These are phyloP conservation scores for Trametes pubescens DNA, from an alignment of 1,284 basidiomycete genomes.

Conservation along the genomic window DNA sequence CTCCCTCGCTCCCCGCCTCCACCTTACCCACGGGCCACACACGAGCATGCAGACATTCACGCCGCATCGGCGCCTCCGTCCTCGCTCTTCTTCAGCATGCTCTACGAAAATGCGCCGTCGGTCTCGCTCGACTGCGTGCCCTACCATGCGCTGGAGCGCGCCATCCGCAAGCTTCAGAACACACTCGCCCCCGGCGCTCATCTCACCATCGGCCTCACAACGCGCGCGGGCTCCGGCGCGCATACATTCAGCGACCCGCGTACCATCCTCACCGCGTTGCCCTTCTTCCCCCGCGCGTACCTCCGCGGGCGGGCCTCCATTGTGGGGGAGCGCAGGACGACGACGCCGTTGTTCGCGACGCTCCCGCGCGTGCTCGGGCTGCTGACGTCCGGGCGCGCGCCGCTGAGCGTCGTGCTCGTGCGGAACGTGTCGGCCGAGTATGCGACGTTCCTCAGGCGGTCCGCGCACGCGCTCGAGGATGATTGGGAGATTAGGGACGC, in stretches of 20 bases:
- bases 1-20: conserved; percentile 8
- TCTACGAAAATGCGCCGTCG: conserved; percentile 20
- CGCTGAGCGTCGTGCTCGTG: conserved; percentile 48
- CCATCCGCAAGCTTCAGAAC: conserved; percentile 40
- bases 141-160: conserved; percentile 20
- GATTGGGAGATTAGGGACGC: conserved; percentile 36
- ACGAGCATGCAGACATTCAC: conserved; percentile 1
- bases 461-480: conserved; percentile 43
- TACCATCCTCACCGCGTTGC: conserved; percentile 45
- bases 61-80: conserved; percentile 18
- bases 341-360: conserved; percentile 44
- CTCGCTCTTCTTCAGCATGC: conserved; percentile 20
- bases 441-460: conserved; percentile 36
- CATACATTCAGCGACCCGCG: conserved; percentile 13
- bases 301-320: background rate
- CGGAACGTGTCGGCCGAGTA: conserved; percentile 54
- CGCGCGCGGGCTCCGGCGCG: conserved; percentile 31
- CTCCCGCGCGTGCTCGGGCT: conserved; percentile 45
- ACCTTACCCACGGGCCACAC: conserved; percentile 2
- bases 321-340: conserved; percentile 31
- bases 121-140: conserved; percentile 33
- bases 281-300: conserved; percentile 44
- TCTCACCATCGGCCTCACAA: conserved; percentile 48
- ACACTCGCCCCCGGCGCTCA: conserved; percentile 36
- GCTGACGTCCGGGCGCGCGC: conserved; percentile 40